Base-by-base conservation (phyloP, 495 filamentous ascomycete species). In the Arthonia radiata region DNA sequence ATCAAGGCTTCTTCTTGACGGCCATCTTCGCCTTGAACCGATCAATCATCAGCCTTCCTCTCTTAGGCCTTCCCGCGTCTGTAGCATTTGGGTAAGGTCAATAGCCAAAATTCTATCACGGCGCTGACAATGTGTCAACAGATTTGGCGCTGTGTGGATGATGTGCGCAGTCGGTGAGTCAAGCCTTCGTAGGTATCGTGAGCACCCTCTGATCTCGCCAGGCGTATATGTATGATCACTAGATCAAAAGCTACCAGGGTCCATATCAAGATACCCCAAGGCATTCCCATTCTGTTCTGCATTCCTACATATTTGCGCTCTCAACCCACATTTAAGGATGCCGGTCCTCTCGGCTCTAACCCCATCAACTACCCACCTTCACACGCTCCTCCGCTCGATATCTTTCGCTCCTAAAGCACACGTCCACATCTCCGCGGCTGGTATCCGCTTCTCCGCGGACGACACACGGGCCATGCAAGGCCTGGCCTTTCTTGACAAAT, bases 151-250 rank as follows among this genome's bases (percentile, higher is more conserved):
- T 24, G 80, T 94, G 13, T 90, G 78, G 58, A 83, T 91, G 70
- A 93, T 97, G 45, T 97, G 86, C 50, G 86, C 80, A 13, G 86
- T 81, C 45, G 86, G 86, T 42, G 89, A n/a, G n/a, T n/a, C n/a
- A n/a, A n/a, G n/a, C n/a, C n/a, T n/a, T n/a, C n/a, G n/a, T n/a
- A n/a, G n/a, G n/a, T n/a, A n/a, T n/a, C n/a, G n/a, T n/a, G n/a
- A n/a, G n/a, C n/a, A n/a, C n/a, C n/a, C n/a, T n/a, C n/a, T n/a
- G n/a, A n/a, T n/a, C n/a, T n/a, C n/a, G n/a, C n/a, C n/a, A n/a
- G n/a, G n/a, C n/a, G n/a, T n/a, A n/a, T n/a, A n/a, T n/a, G n/a
- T n/a, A n/a, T n/a, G n/a, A n/a, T n/a, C n/a, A n/a, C n/a, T n/a
- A n/a, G n/a, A n/a, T n/a, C n/a, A n/a, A n/a, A n/a, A n/a, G n/a